Conservation (phyloP, 352 stramenopile genomes). For the Pythium angustatum region DNA sequence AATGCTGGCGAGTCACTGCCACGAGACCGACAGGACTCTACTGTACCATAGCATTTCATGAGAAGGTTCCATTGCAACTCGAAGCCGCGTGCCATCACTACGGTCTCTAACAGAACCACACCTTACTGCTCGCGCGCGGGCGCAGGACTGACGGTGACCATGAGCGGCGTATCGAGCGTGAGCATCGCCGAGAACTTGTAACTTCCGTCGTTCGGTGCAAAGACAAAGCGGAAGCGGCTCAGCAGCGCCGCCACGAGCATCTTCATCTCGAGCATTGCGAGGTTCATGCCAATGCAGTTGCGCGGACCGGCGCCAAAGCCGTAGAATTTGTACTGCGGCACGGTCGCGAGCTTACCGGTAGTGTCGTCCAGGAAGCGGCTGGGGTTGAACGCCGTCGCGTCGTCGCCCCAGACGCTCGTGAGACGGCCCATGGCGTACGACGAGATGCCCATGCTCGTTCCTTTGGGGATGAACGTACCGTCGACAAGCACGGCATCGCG, state of each 20-base stretch:
- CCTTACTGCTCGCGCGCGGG: neutral
- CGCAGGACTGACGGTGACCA: neutral
- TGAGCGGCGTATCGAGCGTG: conserved; percentile 16
- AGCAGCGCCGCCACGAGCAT: conserved; percentile 40
- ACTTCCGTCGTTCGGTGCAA: conserved; percentile 22
- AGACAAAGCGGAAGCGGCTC: conserved; percentile 32
- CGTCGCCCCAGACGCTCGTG: conserved; percentile 33
- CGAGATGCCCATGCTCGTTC: conserved; percentile 30
- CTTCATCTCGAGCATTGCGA: conserved; percentile 54
- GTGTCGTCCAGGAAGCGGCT: conserved; percentile 30
- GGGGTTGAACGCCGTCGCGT: conserved; percentile 37
- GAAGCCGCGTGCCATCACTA: too few species aligned
- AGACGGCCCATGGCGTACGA: conserved; percentile 36
- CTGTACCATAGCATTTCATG: too few species aligned
- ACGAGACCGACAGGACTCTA: too few species aligned
- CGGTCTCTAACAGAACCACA: too few species aligned
- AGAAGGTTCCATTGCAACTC: too few species aligned
- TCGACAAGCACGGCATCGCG: conserved; percentile 40
- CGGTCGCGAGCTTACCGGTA: conserved; percentile 18
- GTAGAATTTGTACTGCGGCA: conserved; percentile 38
- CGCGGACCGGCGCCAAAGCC: conserved; percentile 20
- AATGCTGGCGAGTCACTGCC: too few species aligned
- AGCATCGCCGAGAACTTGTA: conserved; percentile 21
- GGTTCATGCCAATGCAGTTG: conserved; percentile 42
- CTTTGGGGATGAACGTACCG: conserved; percentile 36